Base-by-base conservation (phyloP, 139 green algal genomes). In the Raphidocelis subcapitata region DNA sequence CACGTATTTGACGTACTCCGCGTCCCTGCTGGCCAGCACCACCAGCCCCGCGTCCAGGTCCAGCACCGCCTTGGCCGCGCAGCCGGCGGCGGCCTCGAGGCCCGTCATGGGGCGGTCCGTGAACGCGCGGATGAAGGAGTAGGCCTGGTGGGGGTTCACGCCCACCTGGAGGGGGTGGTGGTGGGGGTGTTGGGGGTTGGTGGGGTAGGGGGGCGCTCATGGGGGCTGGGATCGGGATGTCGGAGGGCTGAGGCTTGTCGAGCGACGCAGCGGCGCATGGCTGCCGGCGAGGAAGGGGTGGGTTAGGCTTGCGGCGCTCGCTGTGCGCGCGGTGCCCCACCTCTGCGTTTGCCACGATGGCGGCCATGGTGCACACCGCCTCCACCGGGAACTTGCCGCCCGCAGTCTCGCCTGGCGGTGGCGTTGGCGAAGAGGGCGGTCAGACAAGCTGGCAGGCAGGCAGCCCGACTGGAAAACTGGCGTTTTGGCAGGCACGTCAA, bases 311-410 rank as follows among this genome's bases (percentile, higher is more conserved):
- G n/a, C n/a, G n/a, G n/a, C n/a, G n/a, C n/a, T n/a, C n/a, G 41
- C 8, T 49, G 41, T 49, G 41, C 8, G 12, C 8, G 8, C 8
- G 41, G 8, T 8, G 12, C 33, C 82, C 77, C 24, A 87, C 67
- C 75, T 91, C 86, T 15, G 86, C 86, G 33, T 85, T 83, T 32
- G 74, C 72, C 18, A 76, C 80, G 65, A 91, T 88, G 37, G 66
- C 65, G 3, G 70, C 76, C 84, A 91, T 91, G 47, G 81, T 86
- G 10, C 63, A 55, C 52, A 88, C 84, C 3, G 86, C 84, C 64
- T 74, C 35, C 14, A 72, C 67, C 1, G 86, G 81, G 63, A 79
- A 85, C 3, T 37, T 35, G 59, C 86, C 86, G 44, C 83, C 85
- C 16, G 86, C 86, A 0, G 81, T 91, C 79, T 91, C 86, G 4